phyloP scores from a whole-genome alignment of 495 filamentous ascomycete genomes.

The Penicillium daleae region DNA sequence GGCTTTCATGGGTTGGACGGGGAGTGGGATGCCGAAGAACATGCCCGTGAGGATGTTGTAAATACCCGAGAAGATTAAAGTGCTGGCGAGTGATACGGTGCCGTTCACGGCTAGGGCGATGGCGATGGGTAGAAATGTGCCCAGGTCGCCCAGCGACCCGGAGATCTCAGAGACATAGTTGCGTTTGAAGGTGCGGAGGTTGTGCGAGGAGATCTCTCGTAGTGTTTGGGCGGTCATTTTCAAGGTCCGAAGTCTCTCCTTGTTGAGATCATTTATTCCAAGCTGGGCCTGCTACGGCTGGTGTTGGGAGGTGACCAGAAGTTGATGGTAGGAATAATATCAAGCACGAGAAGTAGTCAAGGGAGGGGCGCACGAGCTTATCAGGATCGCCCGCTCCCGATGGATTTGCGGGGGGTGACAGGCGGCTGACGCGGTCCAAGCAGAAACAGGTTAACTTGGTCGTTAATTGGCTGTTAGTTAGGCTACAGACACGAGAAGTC shows the following conservation, averaged over 20 bases:
- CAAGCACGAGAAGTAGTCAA: too few species aligned
- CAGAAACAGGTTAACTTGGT: neutral
- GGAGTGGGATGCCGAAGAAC: constrained; percentile 82
- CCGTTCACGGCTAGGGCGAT: constrained; percentile 75
- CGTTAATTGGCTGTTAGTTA: neutral
- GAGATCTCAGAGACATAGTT: constrained; percentile 81
- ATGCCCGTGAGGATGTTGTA: constrained; percentile 84
- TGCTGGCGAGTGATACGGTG: constrained; percentile 79
- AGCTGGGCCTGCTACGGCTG: neutral
- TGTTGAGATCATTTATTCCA: neutral
- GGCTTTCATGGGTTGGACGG: constrained; percentile 90
- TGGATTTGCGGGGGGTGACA: neutral
- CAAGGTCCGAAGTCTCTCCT: neutral
- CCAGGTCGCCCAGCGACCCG: constrained; percentile 86
- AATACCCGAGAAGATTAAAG: constrained; percentile 83
- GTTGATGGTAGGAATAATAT: constrained; percentile 1
- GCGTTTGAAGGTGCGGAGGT: constrained; percentile 46
- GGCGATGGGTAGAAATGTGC: constrained; percentile 87
- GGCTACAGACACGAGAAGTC: neutral
- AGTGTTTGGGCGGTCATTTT: constrained; percentile 38
- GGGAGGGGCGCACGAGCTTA: constrained; percentile 12
- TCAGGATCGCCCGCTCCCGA: constrained; percentile 14
- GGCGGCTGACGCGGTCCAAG: constrained; percentile 2
- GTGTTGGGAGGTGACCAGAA: neutral
- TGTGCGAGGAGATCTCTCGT: constrained; percentile 39